Conservation (phyloP, 495 filamentous ascomycete genomes). For the Tuber aestivum region DNA sequence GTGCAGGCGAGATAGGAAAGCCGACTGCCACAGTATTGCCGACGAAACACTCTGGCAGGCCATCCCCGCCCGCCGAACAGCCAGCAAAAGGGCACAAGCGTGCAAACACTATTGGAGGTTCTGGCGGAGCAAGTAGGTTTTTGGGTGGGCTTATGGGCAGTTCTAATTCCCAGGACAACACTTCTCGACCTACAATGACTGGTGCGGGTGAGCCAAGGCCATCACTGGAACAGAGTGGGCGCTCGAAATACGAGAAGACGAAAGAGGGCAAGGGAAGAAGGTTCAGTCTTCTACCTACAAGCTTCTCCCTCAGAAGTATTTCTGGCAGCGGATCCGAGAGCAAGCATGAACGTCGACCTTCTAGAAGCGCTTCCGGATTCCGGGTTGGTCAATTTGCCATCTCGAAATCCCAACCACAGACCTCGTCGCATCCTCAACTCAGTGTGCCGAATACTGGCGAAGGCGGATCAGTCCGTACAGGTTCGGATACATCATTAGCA, state of each 20-base stretch:
- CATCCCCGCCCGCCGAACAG: slow-evolving; percentile 49
- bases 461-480: slow-evolving; percentile 28
- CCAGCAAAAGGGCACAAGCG: slow-evolving; percentile 70
- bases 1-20: slow-evolving; percentile 50
- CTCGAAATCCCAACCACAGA: slow-evolving; percentile 28
- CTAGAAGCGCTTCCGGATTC: slow-evolving; percentile 27
- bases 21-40: slow-evolving; percentile 53
- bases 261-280: slow-evolving; percentile 46
- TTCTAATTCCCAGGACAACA: slow-evolving; percentile 50
- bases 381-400: slow-evolving; percentile 11
- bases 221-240: slow-evolving; percentile 34
- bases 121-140: slow-evolving; percentile 70
- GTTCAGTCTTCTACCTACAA: slow-evolving; percentile 75
- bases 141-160: slow-evolving; percentile 66
- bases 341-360: slow-evolving; percentile 33
- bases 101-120: slow-evolving; percentile 79
- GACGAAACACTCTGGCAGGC: slow-evolving; percentile 44
- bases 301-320: slow-evolving; percentile 55
- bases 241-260: slow-evolving; percentile 31
- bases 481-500: slow-evolving; percentile 38
- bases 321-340: slow-evolving; percentile 20
- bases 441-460: slow-evolving; percentile 25
- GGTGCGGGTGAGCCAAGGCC: slow-evolving; percentile 47
- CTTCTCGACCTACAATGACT: slow-evolving; percentile 73
- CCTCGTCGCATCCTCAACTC: slow-evolving; percentile 40